Evolutionary conservation across 2,329 filamentous ascomycete genomes (phyloP).

Genomic region (Pseudopyricularia cyperi): DNA sequence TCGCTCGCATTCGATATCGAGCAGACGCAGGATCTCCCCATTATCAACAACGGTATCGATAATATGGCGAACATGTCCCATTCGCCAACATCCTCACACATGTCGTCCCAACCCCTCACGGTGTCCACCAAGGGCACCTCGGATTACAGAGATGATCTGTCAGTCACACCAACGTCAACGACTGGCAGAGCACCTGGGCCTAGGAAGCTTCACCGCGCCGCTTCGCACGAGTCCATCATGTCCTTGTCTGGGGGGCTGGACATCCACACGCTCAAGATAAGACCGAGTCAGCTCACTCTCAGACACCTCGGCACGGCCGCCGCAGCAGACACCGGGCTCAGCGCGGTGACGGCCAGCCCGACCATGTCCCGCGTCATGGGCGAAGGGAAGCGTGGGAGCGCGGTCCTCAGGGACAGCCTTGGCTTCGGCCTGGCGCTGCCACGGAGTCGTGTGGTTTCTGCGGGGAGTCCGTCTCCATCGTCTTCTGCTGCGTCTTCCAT

Average conservation of each 20-base stretch:
- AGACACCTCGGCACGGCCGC: slow-evolving; percentile 34
- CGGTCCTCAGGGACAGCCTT: slow-evolving; percentile 44
- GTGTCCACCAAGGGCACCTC: slow-evolving; percentile 7
- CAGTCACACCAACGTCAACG: slow-evolving; percentile 10
- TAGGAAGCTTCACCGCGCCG: slow-evolving; percentile 41
- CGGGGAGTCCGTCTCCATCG: slow-evolving; percentile 6
- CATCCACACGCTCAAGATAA: slow-evolving; percentile 67
- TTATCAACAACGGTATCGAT: neutral
- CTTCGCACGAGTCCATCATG: slow-evolving; percentile 81
- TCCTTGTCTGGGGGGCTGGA: slow-evolving; percentile 81
- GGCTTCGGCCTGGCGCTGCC: slow-evolving; percentile 20
- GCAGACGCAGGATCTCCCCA: neutral
- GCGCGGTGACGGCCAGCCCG: slow-evolving; percentile 44
- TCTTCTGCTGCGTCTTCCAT: neutral
- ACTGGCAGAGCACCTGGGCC: slow-evolving; percentile 8
- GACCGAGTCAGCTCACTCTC: slow-evolving; percentile 62
- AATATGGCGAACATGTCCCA: neutral
- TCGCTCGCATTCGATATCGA: neutral
- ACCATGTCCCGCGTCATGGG: slow-evolving; percentile 31
- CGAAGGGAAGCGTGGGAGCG: slow-evolving; percentile 35
- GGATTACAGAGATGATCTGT: slow-evolving; percentile 12
- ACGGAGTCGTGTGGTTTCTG: slow-evolving; percentile 11
- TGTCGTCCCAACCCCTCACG: neutral
- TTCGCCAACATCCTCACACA: neutral
- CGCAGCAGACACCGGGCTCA: slow-evolving; percentile 41